These are phyloP conservation scores for Pseudonectria buxi DNA, from an alignment of 2,329 filamentous ascomycete species.

Conservation along the genomic window DNA sequence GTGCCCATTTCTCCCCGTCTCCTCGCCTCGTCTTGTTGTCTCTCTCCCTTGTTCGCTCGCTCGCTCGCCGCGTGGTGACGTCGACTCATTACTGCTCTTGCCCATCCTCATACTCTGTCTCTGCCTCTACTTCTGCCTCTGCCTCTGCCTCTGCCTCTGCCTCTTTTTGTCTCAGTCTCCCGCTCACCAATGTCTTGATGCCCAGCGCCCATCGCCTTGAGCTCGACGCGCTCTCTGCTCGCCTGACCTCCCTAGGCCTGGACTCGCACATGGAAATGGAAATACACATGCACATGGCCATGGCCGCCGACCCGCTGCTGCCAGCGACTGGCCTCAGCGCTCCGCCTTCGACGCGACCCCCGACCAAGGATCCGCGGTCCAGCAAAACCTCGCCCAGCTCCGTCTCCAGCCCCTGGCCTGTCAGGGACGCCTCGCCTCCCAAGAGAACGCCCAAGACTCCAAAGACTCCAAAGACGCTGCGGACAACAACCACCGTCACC, in stretches of 20 bases:
- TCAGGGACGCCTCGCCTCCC: neutral
- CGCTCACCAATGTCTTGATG: conserved; percentile 13
- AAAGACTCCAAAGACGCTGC: too few species aligned
- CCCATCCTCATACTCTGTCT: neutral
- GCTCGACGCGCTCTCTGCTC: conserved; percentile 19
- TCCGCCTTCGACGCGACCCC: conserved; percentile 14
- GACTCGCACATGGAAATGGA: conserved; percentile 19
- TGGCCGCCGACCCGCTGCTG: conserved; percentile 20
- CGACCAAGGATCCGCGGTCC: conserved; percentile 19
- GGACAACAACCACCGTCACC: conserved; percentile 4
- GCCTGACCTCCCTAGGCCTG: conserved; percentile 15
- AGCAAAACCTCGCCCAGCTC: conserved; percentile 13
- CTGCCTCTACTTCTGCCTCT: neutral
- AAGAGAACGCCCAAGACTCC: too few species aligned
- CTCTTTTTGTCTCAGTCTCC: conserved; percentile 15
- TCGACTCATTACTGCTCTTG: too few species aligned
- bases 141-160: conserved; percentile 3
- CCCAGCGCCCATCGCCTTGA: conserved; percentile 20
- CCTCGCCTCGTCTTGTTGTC: too few species aligned
- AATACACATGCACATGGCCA: conserved; percentile 7
- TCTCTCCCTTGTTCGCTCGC: too few species aligned
- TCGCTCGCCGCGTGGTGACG: too few species aligned
- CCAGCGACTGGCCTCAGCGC: conserved; percentile 24
- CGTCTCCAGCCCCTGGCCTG: conserved; percentile 13
- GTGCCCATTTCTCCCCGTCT: too few species aligned